Base-by-base conservation (phyloP, 139 green algal genomes). In the Tetraselmis striata region DNA sequence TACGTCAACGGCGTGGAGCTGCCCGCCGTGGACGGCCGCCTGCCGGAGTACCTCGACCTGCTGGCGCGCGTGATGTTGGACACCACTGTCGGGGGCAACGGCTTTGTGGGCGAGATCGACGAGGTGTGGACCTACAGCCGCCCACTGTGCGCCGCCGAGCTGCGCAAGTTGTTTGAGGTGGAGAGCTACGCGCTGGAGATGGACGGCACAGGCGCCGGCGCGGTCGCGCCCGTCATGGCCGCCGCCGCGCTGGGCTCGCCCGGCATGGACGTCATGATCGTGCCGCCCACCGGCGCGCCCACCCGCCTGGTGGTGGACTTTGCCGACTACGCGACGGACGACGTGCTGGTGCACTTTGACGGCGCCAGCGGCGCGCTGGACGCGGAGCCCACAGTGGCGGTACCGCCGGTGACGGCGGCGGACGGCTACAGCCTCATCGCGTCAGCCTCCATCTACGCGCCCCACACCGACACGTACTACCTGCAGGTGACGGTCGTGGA, bases 1-100 rank as follows among this genome's bases (percentile, higher is more conserved):
- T 86, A 86, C 83, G 75, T 86, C 2, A 86, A 86, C n/a, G 83
- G 83, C 29, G 29, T 67, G 23, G 30, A 28, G 23, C 24, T 82
- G 59, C 29, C 18, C 58, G 25, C 11, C 59, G 32, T 18, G 45
- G 45, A 18, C 5, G 45, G 45, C 18, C 5, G 11, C 11, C 11
- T n/a, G 23, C 59, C 59, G 2, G 28, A 59, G 27, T 86, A 86
- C 78, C 5, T 18, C 59, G 59, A 80, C 26, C 29, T 59, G 11
- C 29, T 81, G n/a, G 11, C 24, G 25, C 23, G n/a, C 24, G 30
- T 83, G 27, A 30, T 86, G 18, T 22, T 30, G 5, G 28, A n/a
- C 11, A 30, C 32, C 30, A 28, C 25, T 28, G 80, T 86, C 75
- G 79, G 77, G 5, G 78, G 78, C 27, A 22, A 80, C 30, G 25